Evolutionary conservation across 2,329 filamentous ascomycete species (phyloP).

Genomic region (Capronia americana): DNA sequence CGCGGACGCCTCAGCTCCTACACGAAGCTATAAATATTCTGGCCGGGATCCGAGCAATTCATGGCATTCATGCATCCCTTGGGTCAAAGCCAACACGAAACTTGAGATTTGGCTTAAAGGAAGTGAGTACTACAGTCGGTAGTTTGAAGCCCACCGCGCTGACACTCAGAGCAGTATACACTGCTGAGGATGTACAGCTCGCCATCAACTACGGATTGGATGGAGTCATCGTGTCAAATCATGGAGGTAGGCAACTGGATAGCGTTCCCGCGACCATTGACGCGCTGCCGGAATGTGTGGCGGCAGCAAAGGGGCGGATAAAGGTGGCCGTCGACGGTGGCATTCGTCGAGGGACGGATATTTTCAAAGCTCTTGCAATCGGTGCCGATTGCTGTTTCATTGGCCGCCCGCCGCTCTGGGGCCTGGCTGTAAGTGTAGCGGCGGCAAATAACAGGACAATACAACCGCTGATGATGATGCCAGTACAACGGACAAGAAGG

Average conservation of each 20-base stretch:
- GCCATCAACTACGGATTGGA: constrained; percentile 27
- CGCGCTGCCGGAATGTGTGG: constrained; percentile 21
- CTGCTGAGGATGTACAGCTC: constrained; percentile 27
- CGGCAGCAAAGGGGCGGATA: constrained; percentile 38
- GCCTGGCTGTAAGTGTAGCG: constrained; percentile 19
- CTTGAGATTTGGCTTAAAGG: constrained; percentile 39
- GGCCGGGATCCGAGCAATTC: constrained; percentile 50
- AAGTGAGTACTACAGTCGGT: constrained; percentile 37
- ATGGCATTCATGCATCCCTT: constrained; percentile 59
- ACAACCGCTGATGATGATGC: neutral
- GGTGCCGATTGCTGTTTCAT: constrained; percentile 45
- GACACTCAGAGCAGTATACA: constrained; percentile 2
- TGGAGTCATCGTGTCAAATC: constrained; percentile 31
- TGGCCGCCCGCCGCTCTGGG: constrained; percentile 46
- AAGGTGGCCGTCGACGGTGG: constrained; percentile 41
- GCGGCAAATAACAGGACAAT: neutral
- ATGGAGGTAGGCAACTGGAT: constrained; percentile 33
- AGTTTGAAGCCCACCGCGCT: constrained; percentile 33
- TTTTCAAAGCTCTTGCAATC: constrained; percentile 47
- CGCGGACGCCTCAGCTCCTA: neutral
- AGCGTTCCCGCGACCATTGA: constrained; percentile 29
- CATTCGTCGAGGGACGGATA: constrained; percentile 45
- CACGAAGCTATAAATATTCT: constrained; percentile 25
- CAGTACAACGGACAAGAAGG: constrained; percentile 44
- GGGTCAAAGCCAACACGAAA: constrained; percentile 51